These are phyloP conservation scores for Hericium rajendrae DNA, from an alignment of 768 basidiomycete species.

Conservation along the genomic window DNA sequence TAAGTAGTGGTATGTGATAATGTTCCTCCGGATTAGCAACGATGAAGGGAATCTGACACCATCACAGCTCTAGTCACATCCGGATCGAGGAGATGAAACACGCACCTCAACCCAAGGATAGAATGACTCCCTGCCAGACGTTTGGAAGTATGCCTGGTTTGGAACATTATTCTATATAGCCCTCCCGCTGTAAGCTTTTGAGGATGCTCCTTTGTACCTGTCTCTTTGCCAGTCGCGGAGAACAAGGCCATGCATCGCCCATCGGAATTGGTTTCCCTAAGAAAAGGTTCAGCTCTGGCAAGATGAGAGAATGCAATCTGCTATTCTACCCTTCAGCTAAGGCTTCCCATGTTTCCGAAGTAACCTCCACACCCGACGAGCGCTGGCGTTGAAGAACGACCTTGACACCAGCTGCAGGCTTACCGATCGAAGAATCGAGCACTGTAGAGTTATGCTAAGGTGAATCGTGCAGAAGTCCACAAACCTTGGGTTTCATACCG, in stretches of 20 bases:
- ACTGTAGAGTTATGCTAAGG: slow-evolving; percentile 35
- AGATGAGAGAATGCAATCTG: neutral
- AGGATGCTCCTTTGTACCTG: slow-evolving; percentile 28
- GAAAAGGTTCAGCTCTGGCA: slow-evolving; percentile 5
- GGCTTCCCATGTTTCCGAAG: slow-evolving; percentile 33
- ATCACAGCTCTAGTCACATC: neutral
- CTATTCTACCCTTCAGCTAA: slow-evolving; percentile 49
- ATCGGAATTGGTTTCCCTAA: slow-evolving; percentile 67
- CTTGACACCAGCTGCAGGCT: slow-evolving; percentile 58
- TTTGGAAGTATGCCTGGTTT: slow-evolving; percentile 77
- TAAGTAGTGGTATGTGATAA: slow-evolving; percentile 85
- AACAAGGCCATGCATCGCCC: slow-evolving; percentile 78
- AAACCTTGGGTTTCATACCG: slow-evolving; percentile 30
- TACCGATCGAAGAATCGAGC: slow-evolving; percentile 77
- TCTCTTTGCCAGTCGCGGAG: slow-evolving; percentile 41
- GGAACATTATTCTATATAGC: slow-evolving; percentile 79
- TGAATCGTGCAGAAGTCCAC: neutral
- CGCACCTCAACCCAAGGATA: slow-evolving; percentile 88
- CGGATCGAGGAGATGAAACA: neutral
- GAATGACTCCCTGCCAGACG: slow-evolving; percentile 55
- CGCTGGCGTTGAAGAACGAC: slow-evolving; percentile 44
- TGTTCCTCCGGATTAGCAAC: slow-evolving; percentile 69
- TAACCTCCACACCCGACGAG: slow-evolving; percentile 14
- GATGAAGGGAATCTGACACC: slow-evolving; percentile 56
- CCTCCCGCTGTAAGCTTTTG: slow-evolving; percentile 39